Evolutionary conservation across 768 basidiomycete species (phyloP).

Genomic region (Lactarius tabidus): DNA sequence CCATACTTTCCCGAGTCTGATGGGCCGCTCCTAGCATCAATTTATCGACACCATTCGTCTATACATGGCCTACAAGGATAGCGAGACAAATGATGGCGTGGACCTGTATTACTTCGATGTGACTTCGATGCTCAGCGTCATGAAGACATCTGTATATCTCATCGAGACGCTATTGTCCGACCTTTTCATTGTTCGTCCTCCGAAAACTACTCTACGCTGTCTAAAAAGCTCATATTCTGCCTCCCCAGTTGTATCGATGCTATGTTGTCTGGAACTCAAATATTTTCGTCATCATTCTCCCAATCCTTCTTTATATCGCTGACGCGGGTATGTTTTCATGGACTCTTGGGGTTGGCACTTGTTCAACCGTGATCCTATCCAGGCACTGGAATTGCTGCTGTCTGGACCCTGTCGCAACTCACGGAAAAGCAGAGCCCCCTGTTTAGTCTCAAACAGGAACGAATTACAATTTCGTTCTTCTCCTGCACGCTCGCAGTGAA

Average conservation of each 20-base stretch:
- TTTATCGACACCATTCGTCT: constrained; percentile 14
- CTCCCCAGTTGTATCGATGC: constrained; percentile 20
- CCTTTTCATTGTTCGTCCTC: constrained; percentile 20
- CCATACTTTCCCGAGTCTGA: not conserved
- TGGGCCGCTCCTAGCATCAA: constrained; percentile 8
- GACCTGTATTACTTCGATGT: constrained; percentile 2
- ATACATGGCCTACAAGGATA: not conserved
- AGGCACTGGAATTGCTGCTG: constrained; percentile 17
- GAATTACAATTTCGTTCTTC: constrained; percentile 22
- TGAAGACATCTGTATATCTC: constrained; percentile 22
- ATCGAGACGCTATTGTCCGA: constrained; percentile 19
- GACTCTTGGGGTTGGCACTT: not conserved
- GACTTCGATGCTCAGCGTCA: constrained; percentile 4
- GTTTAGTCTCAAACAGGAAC: constrained; percentile 15
- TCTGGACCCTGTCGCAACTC: constrained; percentile 13
- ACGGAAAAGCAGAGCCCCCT: not conserved
- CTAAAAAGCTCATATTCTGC: not conserved
- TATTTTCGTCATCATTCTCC: constrained; percentile 2
- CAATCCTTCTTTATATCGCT: constrained; percentile 18
- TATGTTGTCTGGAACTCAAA: constrained; percentile 23
- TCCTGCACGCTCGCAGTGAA: constrained; percentile 23
- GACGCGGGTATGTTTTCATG: constrained; percentile 11
- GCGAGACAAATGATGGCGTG: not conserved
- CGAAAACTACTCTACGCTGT: not conserved
- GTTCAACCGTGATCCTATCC: not conserved